Base-by-base conservation (phyloP, 805 yeast genomes). In the Starmerella tilneyi region DNA sequence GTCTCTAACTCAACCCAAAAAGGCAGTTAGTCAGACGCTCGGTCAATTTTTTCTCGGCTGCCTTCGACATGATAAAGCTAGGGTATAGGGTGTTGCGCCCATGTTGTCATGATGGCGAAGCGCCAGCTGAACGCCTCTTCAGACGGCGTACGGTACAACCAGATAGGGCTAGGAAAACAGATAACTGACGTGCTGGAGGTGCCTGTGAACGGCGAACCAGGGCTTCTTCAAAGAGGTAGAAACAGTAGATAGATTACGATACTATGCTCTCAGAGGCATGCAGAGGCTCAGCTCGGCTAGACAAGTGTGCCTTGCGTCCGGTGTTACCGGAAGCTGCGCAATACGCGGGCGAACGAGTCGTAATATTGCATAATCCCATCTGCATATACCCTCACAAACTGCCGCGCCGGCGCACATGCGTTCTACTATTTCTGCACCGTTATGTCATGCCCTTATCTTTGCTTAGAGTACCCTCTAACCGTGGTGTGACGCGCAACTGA, bases 381-480 rank as follows among this genome's bases (percentile, higher is more conserved):
- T 36, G 40, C 40, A 36, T 5, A 4, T 5, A 21, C 22, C 30
- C 20, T 24, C 28, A n/a, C 9, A 15, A n/a, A 22, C 38, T 22
- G 27, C 38, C 22, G 13, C 12, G 13, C 11, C 9, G 2, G 27
- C 19, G 27, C 27, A 23, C 28, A 34, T 34, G 27, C 8, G 13
- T 13, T 21, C 28, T 5, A 16, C 20, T 36, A 3, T 12, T 6
- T 11, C 16, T 34, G 38, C 38, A 24, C n/a, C 7, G 30, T 24
- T 36, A 24, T 24, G 40, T 36, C 40, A 36, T 36, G 13, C 24
- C 40, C 40, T 36, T 36, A 36, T 36, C 40, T 24, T 28, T 34
- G 38, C 38, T 34, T 34, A 34, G 17, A 20, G 15, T 34, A 34
- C 13, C 23, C 24, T 17, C 36, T n/a, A n/a, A n/a, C n/a, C n/a